Evolutionary conservation across 177 flowering plant species (phyloP).

Genomic region (Vitis hybrid): DNA sequence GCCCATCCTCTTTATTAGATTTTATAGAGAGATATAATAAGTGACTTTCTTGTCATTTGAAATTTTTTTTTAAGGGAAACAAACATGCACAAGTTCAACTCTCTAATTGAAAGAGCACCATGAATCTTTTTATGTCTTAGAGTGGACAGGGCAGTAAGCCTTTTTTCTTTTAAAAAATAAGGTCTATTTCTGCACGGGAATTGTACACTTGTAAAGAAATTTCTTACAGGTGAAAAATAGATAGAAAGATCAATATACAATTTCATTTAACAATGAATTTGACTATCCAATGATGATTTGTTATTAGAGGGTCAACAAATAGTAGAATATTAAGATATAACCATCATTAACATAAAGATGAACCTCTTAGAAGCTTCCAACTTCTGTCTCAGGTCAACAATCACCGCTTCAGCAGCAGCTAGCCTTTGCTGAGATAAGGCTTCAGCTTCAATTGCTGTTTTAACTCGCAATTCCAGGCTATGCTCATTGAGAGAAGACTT

Average conservation of each 20-base stretch:
- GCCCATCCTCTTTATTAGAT: too few species aligned
- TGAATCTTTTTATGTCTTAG: too few species aligned
- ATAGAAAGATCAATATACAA: too few species aligned
- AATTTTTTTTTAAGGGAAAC: too few species aligned
- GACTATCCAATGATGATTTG: background rate
- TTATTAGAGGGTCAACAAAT: background rate
- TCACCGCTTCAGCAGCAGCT: constrained; percentile 96
- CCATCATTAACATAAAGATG: background rate
- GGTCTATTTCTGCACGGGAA: background rate
- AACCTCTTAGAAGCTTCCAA: constrained; percentile 77
- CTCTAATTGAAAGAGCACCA: too few species aligned
- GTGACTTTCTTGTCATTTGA: too few species aligned
- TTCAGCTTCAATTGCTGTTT: constrained; percentile 92
- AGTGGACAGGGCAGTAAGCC: too few species aligned
- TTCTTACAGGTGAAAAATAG: too few species aligned
- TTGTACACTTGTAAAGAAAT: background rate
- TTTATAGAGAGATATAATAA: too few species aligned
- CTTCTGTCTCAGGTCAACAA: constrained; percentile 83
- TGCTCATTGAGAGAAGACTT: constrained; percentile 90
- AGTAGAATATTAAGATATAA: background rate
- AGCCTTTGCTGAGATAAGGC: constrained; percentile 83
- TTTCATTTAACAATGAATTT: background rate
- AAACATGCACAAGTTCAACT: too few species aligned
- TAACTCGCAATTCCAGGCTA: constrained; percentile 77
- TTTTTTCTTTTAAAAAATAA: too few species aligned